Evolutionary conservation across 163 green algal species (phyloP).

Genomic region (Picocystis sp.): DNA sequence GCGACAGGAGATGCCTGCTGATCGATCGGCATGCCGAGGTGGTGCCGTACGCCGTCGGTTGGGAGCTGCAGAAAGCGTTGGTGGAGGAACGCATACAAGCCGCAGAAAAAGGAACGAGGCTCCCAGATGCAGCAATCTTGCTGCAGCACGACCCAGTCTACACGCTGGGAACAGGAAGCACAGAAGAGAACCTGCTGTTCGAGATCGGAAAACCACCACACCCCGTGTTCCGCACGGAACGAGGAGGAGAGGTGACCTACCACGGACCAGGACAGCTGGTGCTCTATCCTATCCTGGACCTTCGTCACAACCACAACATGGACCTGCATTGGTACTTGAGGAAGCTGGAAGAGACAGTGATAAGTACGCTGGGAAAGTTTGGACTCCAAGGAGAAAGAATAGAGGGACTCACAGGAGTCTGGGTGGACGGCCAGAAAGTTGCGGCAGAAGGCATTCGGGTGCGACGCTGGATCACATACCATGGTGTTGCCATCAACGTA

Average conservation of each 20-base stretch:
- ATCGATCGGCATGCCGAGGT: slow-evolving; percentile 2
- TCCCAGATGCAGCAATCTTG: slow-evolving; percentile 32
- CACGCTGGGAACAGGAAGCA: slow-evolving; percentile 73
- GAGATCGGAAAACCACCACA: slow-evolving; percentile 33
- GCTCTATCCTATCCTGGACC: slow-evolving; percentile 85
- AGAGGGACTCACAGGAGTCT: slow-evolving; percentile 82
- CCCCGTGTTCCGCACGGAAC: slow-evolving; percentile 49
- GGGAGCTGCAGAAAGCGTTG: slow-evolving; percentile 47
- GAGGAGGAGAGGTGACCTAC: slow-evolving; percentile 92
- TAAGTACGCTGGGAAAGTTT: slow-evolving; percentile 20
- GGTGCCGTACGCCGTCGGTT: slow-evolving; percentile 40
- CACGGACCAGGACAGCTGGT: slow-evolving; percentile 90
- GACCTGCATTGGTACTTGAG: slow-evolving; percentile 92
- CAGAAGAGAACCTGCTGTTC: slow-evolving; percentile 57
- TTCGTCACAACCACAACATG: slow-evolving; percentile 27
- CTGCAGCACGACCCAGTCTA: slow-evolving; percentile 82
- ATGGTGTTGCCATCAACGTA: slow-evolving; percentile 90
- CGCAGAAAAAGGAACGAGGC: not conserved
- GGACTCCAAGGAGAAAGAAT: slow-evolving; percentile 48
- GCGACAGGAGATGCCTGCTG: too few relatives aligned
- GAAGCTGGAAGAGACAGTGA: slow-evolving; percentile 67
- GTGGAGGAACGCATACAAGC: slow-evolving; percentile 20
- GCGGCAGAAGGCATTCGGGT: slow-evolving; percentile 79
- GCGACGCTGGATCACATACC: slow-evolving; percentile 77
- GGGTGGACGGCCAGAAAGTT: slow-evolving; percentile 72